Evolutionary conservation across 2,329 filamentous ascomycete species (phyloP).

Genomic region (Lachnellula occidentalis): DNA sequence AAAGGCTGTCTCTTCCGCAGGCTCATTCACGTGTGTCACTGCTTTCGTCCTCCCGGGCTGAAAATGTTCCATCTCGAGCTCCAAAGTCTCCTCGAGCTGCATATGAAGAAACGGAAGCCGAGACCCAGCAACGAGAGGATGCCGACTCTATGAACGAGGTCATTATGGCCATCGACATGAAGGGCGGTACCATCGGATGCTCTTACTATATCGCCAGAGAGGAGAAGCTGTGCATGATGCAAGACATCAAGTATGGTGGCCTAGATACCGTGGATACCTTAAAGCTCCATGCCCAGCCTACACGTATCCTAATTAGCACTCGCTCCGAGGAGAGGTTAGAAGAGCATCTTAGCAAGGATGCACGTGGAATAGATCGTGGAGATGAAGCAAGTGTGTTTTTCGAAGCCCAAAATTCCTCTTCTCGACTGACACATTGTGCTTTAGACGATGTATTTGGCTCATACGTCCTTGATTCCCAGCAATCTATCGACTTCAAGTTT

Average conservation of each 20-base stretch:
- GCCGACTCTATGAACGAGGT: slow-evolving; percentile 58
- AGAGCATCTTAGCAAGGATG: slow-evolving; percentile 27
- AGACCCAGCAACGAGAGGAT: slow-evolving; percentile 32
- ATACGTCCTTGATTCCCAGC: slow-evolving; percentile 58
- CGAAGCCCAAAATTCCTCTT: neutral
- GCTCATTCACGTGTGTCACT: neutral
- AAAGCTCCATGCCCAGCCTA: slow-evolving; percentile 49
- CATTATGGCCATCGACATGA: slow-evolving; percentile 75
- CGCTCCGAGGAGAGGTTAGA: slow-evolving; percentile 31
- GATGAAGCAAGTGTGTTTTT: slow-evolving; percentile 22
- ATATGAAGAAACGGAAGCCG: slow-evolving; percentile 27
- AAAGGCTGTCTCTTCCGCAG: slow-evolving; percentile 17
- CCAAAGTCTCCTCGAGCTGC: slow-evolving; percentile 8
- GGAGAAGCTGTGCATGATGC: slow-evolving; percentile 67
- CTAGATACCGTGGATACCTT: slow-evolving; percentile 62
- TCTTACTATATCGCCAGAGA: slow-evolving; percentile 72
- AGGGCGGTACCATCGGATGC: slow-evolving; percentile 68
- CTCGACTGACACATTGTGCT: neutral
- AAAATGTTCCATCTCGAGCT: slow-evolving; percentile 4
- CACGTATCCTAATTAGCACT: slow-evolving; percentile 44
- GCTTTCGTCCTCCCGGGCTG: slow-evolving; percentile 5
- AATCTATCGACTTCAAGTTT: slow-evolving; percentile 67
- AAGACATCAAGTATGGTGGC: slow-evolving; percentile 67
- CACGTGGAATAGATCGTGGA: slow-evolving; percentile 23
- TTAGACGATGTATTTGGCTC: slow-evolving; percentile 35